Conservation (phyloP, 75 land plant genomes). For the Cryptomeria japonica region DNA sequence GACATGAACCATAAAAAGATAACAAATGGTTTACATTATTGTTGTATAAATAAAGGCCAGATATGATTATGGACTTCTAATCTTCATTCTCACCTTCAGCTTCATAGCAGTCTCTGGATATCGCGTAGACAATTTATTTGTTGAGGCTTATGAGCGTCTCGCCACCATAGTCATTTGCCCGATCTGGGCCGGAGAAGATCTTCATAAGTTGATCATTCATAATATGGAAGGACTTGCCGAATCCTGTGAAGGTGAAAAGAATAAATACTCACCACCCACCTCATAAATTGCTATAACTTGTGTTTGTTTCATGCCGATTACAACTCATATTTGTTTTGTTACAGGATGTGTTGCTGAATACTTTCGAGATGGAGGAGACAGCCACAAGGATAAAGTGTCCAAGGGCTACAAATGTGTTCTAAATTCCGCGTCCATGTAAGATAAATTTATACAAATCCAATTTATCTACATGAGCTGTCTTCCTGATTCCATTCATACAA, state of each 20-base stretch:
- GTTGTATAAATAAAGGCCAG: slow-evolving; percentile 22
- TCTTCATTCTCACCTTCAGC: slow-evolving; percentile 72
- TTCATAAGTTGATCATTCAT: slow-evolving; percentile 22
- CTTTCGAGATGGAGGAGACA: neutral
- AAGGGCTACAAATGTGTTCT: slow-evolving; percentile 20
- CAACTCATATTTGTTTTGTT: neutral
- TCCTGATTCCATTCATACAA: no score
- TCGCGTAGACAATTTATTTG: slow-evolving; percentile 23
- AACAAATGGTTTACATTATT: no score
- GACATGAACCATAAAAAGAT: no score
- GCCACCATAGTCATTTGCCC: slow-evolving; percentile 43
- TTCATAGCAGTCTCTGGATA: slow-evolving; percentile 46
- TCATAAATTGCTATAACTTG: neutral
- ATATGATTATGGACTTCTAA: slow-evolving; percentile 57
- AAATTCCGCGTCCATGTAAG: slow-evolving; percentile 18
- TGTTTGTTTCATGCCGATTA: neutral
- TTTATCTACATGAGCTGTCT: no score
- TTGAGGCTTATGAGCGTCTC: slow-evolving; percentile 28
- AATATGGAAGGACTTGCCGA: slow-evolving; percentile 49
- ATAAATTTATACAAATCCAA: no score
- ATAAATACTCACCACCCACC: neutral
- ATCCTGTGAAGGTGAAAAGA: slow-evolving; percentile 43
- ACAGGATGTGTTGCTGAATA: neutral
- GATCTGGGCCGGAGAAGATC: slow-evolving; percentile 47
- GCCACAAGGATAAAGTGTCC: neutral